Evolutionary conservation across 176 grass and related monocot species (phyloP).

Genomic region (Oryza glumipatula): DNA sequence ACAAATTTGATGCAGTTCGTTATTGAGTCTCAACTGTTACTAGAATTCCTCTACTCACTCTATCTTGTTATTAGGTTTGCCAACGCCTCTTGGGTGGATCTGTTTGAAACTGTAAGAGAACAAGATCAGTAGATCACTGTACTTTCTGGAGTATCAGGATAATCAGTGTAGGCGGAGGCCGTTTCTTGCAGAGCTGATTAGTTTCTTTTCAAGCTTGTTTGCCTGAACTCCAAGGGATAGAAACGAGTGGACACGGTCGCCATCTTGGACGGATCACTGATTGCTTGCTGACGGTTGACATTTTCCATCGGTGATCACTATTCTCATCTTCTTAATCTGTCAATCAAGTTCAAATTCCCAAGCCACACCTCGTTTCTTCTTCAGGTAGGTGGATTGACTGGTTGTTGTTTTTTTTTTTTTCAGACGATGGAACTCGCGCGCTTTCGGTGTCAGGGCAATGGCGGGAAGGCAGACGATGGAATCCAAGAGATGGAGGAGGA

Average conservation of each 20-base stretch:
- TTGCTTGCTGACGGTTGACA: not conserved
- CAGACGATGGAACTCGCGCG: not conserved
- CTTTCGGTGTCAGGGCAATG: not conserved
- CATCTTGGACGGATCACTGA: not conserved
- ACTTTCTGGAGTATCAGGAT: not conserved
- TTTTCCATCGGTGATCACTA: not conserved
- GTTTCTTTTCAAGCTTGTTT: not conserved
- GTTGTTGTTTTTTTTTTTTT: not conserved
- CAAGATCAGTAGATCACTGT: not conserved
- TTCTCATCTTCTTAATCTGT: slow-evolving; percentile 1
- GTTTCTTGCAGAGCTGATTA: not conserved
- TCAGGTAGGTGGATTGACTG: not conserved
- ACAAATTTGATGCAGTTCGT: not conserved
- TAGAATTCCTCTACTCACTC: slow-evolving; percentile 1
- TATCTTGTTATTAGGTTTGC: not conserved
- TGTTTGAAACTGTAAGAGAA: not conserved
- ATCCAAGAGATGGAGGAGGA: not conserved
- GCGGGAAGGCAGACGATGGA: not conserved
- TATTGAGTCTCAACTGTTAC: not conserved
- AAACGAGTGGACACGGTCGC: not conserved
- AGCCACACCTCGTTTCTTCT: not conserved
- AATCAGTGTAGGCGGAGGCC: not conserved
- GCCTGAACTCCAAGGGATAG: not conserved
- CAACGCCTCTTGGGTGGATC: not conserved
- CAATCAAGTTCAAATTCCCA: not conserved